Base-by-base conservation (phyloP, 2,329 filamentous ascomycete genomes). In the Phyllosticta ampelicida region DNA sequence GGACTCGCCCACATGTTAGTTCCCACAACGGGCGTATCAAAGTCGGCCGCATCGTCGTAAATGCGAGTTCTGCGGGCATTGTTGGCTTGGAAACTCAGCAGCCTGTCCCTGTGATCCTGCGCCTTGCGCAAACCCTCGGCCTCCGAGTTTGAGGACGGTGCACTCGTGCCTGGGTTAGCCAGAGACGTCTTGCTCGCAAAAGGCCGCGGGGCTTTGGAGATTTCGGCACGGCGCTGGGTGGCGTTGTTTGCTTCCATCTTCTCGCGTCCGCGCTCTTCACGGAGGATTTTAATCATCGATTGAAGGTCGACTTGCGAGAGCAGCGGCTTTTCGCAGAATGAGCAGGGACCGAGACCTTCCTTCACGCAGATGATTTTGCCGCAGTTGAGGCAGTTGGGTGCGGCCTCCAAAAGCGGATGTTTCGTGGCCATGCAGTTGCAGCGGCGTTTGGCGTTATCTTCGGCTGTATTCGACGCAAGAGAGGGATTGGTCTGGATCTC, bases 281-380 rank as follows among this genome's bases (percentile, higher is more conserved):
- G 85, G 11, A 99, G 78, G 65, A 92, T 86, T 23, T 82, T 80
- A 53, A 97, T 87, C 83, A 99, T 96, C 30, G 81, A 83, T 66
- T 95, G 86, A 9, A 96, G 83, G 57, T 97, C 90, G 3, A 80
- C 75, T 0, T 82, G 70, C 28, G 80, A 85, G 8, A 99, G 76
- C 0, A 99, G 76, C 0, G 89, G 83, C 0, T 81, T 78, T 0
- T 85, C 84, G 74, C 94, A 99, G 68, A 89, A 96, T 0, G 92
- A 96, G 71, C 94, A 99, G 0, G 92, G 92, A 0, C 92, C 92
- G 0, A 97, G 78, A 0, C 94, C 94, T 72, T 99, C 91, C 67
- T 94, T 91, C 21, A 95, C 84, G 70, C 94, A 99, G 57, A 97
- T 86, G 11, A 99, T 90, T 70, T 97, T 97, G 60, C 94, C 94